Evolutionary conservation across 306 rosid genomes (phyloP).

Genomic region (Crataegus laevigata): DNA sequence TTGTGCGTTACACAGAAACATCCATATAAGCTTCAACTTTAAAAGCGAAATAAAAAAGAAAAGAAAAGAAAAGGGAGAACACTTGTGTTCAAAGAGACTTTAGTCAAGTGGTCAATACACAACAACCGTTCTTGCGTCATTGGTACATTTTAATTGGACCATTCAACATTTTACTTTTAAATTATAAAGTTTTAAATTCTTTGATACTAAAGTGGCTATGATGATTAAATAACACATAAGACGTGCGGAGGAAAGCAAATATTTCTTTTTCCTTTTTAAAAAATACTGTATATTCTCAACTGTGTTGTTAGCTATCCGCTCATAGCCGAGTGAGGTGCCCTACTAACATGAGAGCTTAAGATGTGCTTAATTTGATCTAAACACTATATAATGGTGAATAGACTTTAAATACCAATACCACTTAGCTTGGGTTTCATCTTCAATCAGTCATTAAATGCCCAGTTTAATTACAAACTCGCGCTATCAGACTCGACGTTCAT

Average conservation of each 20-base stretch:
- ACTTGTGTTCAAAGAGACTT: background rate
- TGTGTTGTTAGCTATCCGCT: background rate
- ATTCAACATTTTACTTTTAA: background rate
- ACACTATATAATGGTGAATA: too few relatives aligned
- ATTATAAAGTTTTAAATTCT: background rate
- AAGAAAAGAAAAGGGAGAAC: background rate
- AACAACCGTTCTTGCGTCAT: conserved; percentile 24
- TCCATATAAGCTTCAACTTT: conserved; percentile 1
- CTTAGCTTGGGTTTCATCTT: too few relatives aligned
- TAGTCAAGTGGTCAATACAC: conserved; percentile 40
- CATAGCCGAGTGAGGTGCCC: background rate
- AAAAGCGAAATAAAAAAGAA: background rate
- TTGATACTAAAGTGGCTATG: conserved; percentile 32
- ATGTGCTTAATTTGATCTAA: too few relatives aligned
- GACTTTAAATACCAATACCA: too few relatives aligned
- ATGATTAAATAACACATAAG: conserved; percentile 62
- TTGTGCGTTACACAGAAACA: conserved; percentile 23
- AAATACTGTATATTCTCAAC: background rate
- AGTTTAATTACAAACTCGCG: background rate
- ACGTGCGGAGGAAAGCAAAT: conserved; percentile 42
- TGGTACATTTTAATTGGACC: background rate
- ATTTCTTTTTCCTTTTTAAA: background rate
- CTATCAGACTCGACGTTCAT: background rate
- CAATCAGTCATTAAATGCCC: too few relatives aligned
- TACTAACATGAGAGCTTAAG: too few relatives aligned